A percentile compares a stretch with the other conserved stretches of the same genome.
These are phyloP conservation scores for Solanum gandarillasii DNA, from an alignment of 257 asterid species.

Conservation along the genomic window DNA sequence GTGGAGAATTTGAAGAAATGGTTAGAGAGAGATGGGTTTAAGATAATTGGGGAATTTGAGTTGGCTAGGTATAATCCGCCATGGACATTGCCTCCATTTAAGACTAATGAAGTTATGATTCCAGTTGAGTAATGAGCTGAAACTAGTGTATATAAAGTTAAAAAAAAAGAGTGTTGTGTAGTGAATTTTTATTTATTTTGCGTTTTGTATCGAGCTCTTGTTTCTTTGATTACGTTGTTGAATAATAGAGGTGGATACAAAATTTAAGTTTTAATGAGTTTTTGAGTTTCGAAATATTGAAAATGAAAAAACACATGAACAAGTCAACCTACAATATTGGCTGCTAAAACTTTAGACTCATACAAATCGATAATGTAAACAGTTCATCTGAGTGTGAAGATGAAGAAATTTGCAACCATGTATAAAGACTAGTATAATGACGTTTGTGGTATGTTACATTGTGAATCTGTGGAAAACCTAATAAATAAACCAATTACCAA, in stretches of 20 bases:
- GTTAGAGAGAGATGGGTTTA: slow-evolving; percentile 70
- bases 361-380: too few species aligned
- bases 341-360: too few species aligned
- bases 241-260: background rate
- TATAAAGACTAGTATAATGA: background rate
- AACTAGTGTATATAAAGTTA: background rate
- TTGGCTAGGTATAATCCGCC: slow-evolving; percentile 96
- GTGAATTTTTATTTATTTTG: background rate
- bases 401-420: background rate
- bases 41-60: slow-evolving; percentile 52
- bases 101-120: slow-evolving; percentile 79
- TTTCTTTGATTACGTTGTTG: background rate
- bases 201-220: background rate
- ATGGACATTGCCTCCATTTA: slow-evolving; percentile 68
- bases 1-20: slow-evolving; percentile 41
- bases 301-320: too few species aligned
- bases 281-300: too few species aligned
- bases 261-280: too few species aligned
- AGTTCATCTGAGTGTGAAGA: background rate
- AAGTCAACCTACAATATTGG: too few species aligned
- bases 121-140: slow-evolving; percentile 44
- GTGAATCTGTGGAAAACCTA: background rate
- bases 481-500: background rate
- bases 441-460: slow-evolving; percentile 3
- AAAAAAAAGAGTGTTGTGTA: too few species aligned